Evolutionary conservation across 2,329 filamentous ascomycete species (phyloP), one percentile per base, ranked within the genome.

Genomic region (Pseudovirgaria hyperparasitica): DNA sequence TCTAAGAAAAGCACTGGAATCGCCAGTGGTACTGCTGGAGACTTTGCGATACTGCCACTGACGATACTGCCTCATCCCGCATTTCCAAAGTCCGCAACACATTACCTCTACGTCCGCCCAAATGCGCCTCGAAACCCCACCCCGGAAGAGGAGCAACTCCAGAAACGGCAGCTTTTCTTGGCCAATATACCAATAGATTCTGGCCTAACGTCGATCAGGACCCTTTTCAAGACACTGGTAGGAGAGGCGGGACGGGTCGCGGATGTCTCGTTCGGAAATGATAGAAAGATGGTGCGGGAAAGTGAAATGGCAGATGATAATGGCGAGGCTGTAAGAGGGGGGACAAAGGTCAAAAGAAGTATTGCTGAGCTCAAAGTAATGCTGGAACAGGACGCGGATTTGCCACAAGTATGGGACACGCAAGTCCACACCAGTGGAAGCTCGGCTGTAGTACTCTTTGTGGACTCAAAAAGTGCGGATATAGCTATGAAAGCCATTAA

Each of bases 121-220:
- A 86, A 96, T 55, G 67, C 76, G 23, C 85, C 87, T 34, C 82
- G 79, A 56, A 67, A 41, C 12, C 37, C 48, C 14, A 46, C 43
- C 8, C 73, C 81, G 9, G 79, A 78, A 6, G 63, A 69, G 29
- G 69, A 80, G 52, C 79, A 87, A 41, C 61, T 18, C 14, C 9
- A 9, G 11, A 12, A 72, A 10, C 76, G 86, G 41, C 85, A 81
- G 34, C 66, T 98, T 11, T 98, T 93, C 55, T 50, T 92, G n/a
- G 80, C 86, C 37, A 96, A 98, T 45, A 60, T 92, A 1, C 90
- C 90, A 5, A 65, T 78, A 36, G 86, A 94, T 48, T 76, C 82
- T 32, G 92, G 82, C 4, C 76, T 82, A 30, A 53, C 63, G 1
- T 81, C 86, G 42, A 65, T 96, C 22, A 75, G 82, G 23, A 65